Conservation (phyloP, 1,284 basidiomycete species). For the Boletus subluridellus region DNA sequence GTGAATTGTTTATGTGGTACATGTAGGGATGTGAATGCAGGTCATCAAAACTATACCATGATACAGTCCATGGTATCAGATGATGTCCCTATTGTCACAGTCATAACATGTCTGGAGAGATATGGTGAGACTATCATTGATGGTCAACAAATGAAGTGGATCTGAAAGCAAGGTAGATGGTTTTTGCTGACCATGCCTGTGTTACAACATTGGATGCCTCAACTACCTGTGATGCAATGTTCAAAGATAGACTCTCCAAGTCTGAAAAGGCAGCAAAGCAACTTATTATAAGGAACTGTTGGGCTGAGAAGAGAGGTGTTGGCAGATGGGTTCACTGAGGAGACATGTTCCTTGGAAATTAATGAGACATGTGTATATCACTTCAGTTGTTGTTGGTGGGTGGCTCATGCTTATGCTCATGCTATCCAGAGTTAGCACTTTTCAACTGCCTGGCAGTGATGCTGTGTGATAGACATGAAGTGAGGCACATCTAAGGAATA, state of each 20-base stretch:
- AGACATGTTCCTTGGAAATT: constrained; percentile 30
- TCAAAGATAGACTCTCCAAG: constrained; percentile 26
- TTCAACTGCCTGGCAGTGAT: not conserved
- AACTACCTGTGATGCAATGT: constrained; percentile 14
- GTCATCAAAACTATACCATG: constrained; percentile 28
- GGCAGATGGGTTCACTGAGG: constrained; percentile 25
- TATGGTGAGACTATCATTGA: constrained; percentile 28
- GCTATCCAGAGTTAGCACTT: constrained; percentile 5
- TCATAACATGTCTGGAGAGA: constrained; percentile 31
- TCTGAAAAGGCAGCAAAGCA: constrained; percentile 25
- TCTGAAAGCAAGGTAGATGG: constrained; percentile 26
- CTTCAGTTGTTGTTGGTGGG: constrained; percentile 10
- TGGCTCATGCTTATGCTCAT: constrained; percentile 3
- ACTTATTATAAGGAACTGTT: constrained; percentile 29
- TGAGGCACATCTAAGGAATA: not conserved
- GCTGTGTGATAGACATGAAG: not conserved
- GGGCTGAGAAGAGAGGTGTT: constrained; percentile 27
- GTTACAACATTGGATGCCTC: constrained; percentile 28
- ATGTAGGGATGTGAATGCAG: constrained; percentile 30
- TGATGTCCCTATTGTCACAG: constrained; percentile 32
- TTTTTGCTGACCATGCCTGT: constrained; percentile 31
- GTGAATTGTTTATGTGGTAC: constrained; percentile 30
- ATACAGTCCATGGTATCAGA: constrained; percentile 31
- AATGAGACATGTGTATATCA: constrained; percentile 23
- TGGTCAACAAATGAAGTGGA: constrained; percentile 31